These are phyloP conservation scores for Quercus alba DNA, from an alignment of 306 rosid genomes.

Conservation along the genomic window DNA sequence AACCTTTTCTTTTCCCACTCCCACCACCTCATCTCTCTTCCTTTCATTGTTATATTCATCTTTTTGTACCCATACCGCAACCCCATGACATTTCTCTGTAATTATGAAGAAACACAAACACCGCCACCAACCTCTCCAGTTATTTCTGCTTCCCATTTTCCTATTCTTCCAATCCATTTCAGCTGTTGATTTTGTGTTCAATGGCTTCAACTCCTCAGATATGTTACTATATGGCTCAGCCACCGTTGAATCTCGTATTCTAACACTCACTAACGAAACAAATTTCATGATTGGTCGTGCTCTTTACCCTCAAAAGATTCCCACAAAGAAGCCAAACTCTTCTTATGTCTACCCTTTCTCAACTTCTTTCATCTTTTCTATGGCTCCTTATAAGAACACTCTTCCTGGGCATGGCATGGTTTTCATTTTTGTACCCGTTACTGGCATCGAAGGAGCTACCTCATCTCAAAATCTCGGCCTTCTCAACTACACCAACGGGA, in stretches of 20 bases:
- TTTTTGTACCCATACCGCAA: neutral
- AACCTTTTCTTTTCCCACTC: neutral
- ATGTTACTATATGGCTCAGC: slow-evolving; percentile 62
- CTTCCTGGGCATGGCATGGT: slow-evolving; percentile 82
- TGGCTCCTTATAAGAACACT: slow-evolving; percentile 49
- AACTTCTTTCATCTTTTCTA: slow-evolving; percentile 74
- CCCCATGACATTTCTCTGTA: neutral
- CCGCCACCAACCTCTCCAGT: slow-evolving; percentile 7
- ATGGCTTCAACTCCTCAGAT: slow-evolving; percentile 61
- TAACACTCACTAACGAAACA: slow-evolving; percentile 61
- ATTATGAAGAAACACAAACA: slow-evolving; percentile 27
- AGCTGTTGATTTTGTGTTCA: slow-evolving; percentile 66
- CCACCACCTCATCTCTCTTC: neutral
- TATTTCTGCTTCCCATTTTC: slow-evolving; percentile 15
- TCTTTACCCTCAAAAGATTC: slow-evolving; percentile 44
- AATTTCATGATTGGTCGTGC: slow-evolving; percentile 72
- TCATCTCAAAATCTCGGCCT: slow-evolving; percentile 65
- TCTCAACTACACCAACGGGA: slow-evolving; percentile 52
- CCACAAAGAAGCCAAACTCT: slow-evolving; percentile 46
- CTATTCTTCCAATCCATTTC: slow-evolving; percentile 15
- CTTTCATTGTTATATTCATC: slow-evolving; percentile 1
- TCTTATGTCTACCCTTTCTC: slow-evolving; percentile 57
- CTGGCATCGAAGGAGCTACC: slow-evolving; percentile 54
- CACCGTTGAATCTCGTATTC: slow-evolving; percentile 44
- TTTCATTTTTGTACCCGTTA: slow-evolving; percentile 57